Evolutionary conservation across 2,329 filamentous ascomycete genomes (phyloP).

Genomic region (Botrytis squamosa): DNA sequence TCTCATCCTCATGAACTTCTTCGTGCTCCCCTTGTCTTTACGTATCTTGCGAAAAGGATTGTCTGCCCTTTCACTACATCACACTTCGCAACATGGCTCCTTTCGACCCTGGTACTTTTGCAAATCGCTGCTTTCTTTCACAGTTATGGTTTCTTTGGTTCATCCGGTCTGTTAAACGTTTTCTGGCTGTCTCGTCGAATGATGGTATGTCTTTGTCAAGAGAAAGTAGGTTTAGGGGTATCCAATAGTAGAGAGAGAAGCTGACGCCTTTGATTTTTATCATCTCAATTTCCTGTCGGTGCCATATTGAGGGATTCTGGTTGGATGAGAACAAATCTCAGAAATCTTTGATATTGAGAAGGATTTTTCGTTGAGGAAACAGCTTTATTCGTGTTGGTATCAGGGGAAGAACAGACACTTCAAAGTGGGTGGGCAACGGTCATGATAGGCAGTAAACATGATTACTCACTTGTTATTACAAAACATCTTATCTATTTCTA

Average conservation of each 20-base stretch:
- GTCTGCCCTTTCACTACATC: neutral
- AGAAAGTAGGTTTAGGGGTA: neutral
- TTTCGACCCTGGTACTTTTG: neutral
- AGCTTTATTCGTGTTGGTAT: neutral
- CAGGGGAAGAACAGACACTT: neutral
- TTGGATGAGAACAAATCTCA: neutral
- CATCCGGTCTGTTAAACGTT: neutral
- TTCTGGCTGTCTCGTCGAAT: neutral
- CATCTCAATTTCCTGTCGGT: neutral
- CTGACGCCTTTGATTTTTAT: neutral
- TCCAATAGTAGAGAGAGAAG: neutral
- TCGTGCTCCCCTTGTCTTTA: slow-evolving; percentile 7
- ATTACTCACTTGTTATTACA: neutral
- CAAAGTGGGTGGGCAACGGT: neutral
- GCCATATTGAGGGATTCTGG: neutral
- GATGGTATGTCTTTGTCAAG: neutral
- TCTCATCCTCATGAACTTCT: neutral
- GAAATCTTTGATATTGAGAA: neutral
- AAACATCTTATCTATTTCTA: neutral
- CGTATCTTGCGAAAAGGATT: neutral
- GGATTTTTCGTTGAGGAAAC: neutral
- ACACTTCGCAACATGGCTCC: neutral
- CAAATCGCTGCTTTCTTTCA: neutral
- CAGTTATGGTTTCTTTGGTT: neutral
- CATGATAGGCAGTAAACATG: neutral